These are phyloP conservation scores for Parsonsia alboflavescens DNA, from an alignment of 257 asterid genomes.

Conservation along the genomic window DNA sequence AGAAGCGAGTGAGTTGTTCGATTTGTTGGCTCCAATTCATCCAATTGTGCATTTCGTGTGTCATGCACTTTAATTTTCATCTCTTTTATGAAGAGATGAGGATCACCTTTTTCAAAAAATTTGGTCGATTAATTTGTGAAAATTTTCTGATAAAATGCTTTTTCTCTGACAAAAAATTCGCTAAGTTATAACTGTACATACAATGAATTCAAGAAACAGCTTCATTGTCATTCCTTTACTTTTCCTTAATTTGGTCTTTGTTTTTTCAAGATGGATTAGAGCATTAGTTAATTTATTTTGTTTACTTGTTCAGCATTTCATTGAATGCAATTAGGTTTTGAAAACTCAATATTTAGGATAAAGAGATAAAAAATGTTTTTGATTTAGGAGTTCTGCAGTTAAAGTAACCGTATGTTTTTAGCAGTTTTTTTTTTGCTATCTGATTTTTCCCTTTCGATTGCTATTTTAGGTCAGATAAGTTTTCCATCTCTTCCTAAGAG, in stretches of 20 bases:
- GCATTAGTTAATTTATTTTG: background rate
- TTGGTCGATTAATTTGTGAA: background rate
- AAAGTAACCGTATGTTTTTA: background rate
- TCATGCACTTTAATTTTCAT: background rate
- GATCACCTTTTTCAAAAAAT: too few species aligned
- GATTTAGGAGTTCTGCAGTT: background rate
- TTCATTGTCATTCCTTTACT: background rate
- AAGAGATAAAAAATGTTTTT: background rate
- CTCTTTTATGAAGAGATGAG: background rate
- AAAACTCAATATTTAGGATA: background rate
- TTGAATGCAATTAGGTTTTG: background rate
- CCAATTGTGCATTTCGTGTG: background rate
- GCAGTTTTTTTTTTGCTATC: background rate
- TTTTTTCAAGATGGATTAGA: background rate
- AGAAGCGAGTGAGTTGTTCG: background rate
- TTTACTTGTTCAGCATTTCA: background rate
- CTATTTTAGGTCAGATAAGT: background rate
- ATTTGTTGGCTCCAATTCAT: background rate
- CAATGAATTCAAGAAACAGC: background rate
- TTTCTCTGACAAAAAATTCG: background rate
- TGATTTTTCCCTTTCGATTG: background rate
- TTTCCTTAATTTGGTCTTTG: background rate
- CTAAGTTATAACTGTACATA: too few species aligned
- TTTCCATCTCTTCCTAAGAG: background rate
- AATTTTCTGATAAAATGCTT: background rate